These are phyloP conservation scores for Aspergillus pseudotamarii DNA, from an alignment of 2,329 filamentous ascomycete species.

Conservation along the genomic window DNA sequence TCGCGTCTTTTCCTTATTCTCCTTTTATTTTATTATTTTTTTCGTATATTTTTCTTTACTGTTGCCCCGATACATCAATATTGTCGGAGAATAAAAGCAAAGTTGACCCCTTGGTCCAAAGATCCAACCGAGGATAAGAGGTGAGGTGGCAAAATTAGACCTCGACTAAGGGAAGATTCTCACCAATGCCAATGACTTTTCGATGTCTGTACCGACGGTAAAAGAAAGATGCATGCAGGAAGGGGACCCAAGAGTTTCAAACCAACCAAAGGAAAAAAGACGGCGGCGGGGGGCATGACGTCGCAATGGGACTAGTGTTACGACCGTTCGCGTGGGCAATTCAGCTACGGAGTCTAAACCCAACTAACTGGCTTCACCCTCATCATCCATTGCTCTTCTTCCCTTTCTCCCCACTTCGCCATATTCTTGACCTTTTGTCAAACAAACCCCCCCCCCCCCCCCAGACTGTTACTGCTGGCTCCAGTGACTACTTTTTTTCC, in stretches of 20 bases:
- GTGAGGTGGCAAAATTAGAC: not conserved
- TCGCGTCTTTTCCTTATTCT: not conserved
- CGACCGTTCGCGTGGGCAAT: conserved; percentile 1
- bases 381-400: not conserved
- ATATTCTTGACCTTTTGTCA: not conserved
- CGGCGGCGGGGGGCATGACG: not conserved
- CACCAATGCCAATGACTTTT: not conserved
- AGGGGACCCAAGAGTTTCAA: not conserved
- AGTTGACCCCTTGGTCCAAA: not conserved
- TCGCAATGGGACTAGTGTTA: not conserved
- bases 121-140: not conserved
- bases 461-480: not conserved
- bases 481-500: not conserved
- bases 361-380: not conserved
- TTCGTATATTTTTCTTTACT: no score
- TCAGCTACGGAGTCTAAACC: not conserved
- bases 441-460: not conserved
- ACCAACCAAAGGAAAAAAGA: not conserved
- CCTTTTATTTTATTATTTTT: no score
- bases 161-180: not conserved
- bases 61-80: not conserved
- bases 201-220: not conserved
- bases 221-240: not conserved
- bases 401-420: not conserved
- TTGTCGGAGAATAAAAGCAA: not conserved